These are phyloP conservation scores for Pseudogymnoascus sp. DNA, from an alignment of 2,329 filamentous ascomycete species.

Conservation along the genomic window DNA sequence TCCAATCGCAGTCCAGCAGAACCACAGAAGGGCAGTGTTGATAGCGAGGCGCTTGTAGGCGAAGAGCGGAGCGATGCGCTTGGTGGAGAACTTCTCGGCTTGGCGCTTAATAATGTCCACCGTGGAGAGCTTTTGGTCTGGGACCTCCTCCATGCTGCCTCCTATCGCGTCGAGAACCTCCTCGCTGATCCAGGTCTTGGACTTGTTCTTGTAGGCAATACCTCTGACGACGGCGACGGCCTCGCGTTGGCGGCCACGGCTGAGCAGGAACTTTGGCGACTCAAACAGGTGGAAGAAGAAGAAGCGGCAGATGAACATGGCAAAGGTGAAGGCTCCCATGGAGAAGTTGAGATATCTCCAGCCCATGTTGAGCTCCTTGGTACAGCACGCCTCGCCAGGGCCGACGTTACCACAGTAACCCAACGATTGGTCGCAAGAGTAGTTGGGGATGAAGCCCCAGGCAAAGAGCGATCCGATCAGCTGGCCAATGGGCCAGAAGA, in stretches of 20 bases:
- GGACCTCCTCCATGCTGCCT: slow-evolving; percentile 24
- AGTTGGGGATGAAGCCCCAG: slow-evolving; percentile 60
- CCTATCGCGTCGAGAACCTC: slow-evolving; percentile 56
- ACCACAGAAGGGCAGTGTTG: slow-evolving; percentile 58
- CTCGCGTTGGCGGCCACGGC: slow-evolving; percentile 67
- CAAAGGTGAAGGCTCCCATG: slow-evolving; percentile 64
- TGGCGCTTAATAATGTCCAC: slow-evolving; percentile 31
- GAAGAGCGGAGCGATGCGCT: slow-evolving; percentile 62
- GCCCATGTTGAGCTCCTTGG: slow-evolving; percentile 48
- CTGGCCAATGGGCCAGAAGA: slow-evolving; percentile 84
- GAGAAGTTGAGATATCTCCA: slow-evolving; percentile 70
- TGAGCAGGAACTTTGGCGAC: slow-evolving; percentile 77
- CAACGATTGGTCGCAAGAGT: slow-evolving; percentile 28
- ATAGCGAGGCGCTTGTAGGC: slow-evolving; percentile 43
- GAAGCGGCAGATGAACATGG: slow-evolving; percentile 73
- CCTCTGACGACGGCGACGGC: slow-evolving; percentile 75
- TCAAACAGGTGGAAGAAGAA: slow-evolving; percentile 77
- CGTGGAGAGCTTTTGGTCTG: slow-evolving; percentile 13
- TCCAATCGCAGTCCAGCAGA: slow-evolving; percentile 75
- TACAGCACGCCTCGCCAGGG: slow-evolving; percentile 22
- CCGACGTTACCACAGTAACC: slow-evolving; percentile 27
- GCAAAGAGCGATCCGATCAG: slow-evolving; percentile 64
- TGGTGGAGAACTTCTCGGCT: slow-evolving; percentile 58
- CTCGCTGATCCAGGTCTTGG: slow-evolving; percentile 69
- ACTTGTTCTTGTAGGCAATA: slow-evolving; percentile 64